Conservation (phyloP, 768 basidiomycete species). For the Boletus edulis region DNA sequence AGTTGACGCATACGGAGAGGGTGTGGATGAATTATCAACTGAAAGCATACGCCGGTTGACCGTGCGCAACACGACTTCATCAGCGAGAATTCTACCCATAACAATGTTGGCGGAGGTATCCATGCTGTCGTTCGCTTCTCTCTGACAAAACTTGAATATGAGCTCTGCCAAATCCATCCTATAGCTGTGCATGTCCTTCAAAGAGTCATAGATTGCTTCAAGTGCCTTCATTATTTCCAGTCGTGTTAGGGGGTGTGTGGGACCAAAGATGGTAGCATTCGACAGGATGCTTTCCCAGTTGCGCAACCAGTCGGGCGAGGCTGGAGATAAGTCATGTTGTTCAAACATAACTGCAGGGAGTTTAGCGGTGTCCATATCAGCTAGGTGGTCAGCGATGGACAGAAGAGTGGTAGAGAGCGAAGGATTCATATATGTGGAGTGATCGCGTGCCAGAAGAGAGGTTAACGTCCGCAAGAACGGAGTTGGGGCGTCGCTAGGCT, state of each 20-base stretch:
- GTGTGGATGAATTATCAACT: slow-evolving; percentile 5
- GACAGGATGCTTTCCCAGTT: slow-evolving; percentile 61
- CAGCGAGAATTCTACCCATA: slow-evolving; percentile 61
- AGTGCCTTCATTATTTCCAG: slow-evolving; percentile 56
- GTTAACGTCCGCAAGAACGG: slow-evolving; percentile 61
- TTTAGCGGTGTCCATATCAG: slow-evolving; percentile 63
- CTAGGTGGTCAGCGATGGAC: slow-evolving; percentile 63
- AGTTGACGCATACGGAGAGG: slow-evolving; percentile 21
- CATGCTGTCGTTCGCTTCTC: slow-evolving; percentile 26
- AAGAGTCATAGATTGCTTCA: slow-evolving; percentile 56
- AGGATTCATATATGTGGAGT: slow-evolving; percentile 55
- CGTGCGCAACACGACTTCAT: slow-evolving; percentile 61
- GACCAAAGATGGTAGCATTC: slow-evolving; percentile 45
- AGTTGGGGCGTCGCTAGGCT: slow-evolving; percentile 55
- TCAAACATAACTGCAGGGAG: slow-evolving; percentile 62
- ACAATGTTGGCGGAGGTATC: slow-evolving; percentile 31
- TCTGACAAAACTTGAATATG: slow-evolving; percentile 50
- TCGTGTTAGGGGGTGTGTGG: slow-evolving; percentile 50
- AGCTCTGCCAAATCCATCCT: slow-evolving; percentile 53
- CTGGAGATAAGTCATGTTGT: slow-evolving; percentile 68
- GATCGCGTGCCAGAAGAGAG: slow-evolving; percentile 61
- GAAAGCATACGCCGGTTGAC: slow-evolving; percentile 37
- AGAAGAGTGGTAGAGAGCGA: slow-evolving; percentile 63
- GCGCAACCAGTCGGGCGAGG: slow-evolving; percentile 66
- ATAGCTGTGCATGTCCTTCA: slow-evolving; percentile 69